A percentile compares a stretch with the other conserved stretches of the same genome.
phyloP scores from a whole-genome alignment of 2,329 filamentous ascomycete genomes.

The Atkinsonella texensis region DNA sequence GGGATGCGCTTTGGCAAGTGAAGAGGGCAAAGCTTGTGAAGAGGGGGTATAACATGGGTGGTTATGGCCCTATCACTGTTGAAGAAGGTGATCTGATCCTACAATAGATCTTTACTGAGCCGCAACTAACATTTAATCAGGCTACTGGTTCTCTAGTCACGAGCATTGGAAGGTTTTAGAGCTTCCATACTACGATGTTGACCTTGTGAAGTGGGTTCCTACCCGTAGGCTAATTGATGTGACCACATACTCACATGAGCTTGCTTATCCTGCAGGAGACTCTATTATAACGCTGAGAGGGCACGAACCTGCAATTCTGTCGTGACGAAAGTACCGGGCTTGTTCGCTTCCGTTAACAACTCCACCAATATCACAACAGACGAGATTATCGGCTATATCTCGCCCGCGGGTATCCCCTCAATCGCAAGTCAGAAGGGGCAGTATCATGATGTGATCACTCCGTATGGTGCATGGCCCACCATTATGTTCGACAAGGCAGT shows the following conservation, averaged over 20 bases:
- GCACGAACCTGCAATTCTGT: constrained; percentile 30
- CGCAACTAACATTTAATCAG: constrained; percentile 5
- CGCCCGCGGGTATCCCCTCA: constrained; percentile 27
- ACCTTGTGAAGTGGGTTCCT: constrained; percentile 21
- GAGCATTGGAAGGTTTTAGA: constrained; percentile 31
- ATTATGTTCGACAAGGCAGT: constrained; percentile 25
- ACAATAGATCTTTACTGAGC: background rate
- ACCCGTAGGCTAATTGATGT: background rate
- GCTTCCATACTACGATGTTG: constrained; percentile 29
- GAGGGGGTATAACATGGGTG: constrained; percentile 23
- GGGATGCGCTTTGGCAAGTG: constrained; percentile 23
- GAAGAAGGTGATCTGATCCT: constrained; percentile 18
- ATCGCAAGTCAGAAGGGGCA: constrained; percentile 27
- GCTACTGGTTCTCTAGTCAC: constrained; percentile 29
- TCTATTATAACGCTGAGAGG: constrained; percentile 27
- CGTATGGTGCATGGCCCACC: constrained; percentile 26
- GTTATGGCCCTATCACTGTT: constrained; percentile 28
- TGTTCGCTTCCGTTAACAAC: constrained; percentile 32
- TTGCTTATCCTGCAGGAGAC: constrained; percentile 13
- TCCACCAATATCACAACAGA: constrained; percentile 24
- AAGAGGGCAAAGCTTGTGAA: constrained; percentile 26
- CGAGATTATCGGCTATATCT: constrained; percentile 28
- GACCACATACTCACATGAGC: background rate
- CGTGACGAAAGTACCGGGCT: constrained; percentile 23
- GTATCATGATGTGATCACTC: constrained; percentile 28